A percentile compares a stretch with the other conserved stretches of the same genome.
phyloP scores from a whole-genome alignment of 2,329 filamentous ascomycete species.

The Aspergillus versicolor region DNA sequence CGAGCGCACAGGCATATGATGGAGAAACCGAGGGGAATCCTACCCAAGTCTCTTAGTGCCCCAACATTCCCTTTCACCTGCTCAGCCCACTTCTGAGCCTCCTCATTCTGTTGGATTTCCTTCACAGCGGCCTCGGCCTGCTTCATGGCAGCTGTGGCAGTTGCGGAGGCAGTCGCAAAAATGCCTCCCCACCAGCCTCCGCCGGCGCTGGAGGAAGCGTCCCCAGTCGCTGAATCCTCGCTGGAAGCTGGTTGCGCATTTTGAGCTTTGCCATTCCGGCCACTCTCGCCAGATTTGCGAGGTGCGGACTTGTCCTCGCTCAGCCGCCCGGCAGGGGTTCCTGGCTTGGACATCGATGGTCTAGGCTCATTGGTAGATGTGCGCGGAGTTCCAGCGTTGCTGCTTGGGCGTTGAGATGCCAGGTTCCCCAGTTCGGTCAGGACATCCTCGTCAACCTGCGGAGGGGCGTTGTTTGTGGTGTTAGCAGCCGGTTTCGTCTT shows the following conservation, averaged over 20 bases:
- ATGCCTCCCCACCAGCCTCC: constrained; percentile 89
- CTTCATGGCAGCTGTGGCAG: constrained; percentile 72
- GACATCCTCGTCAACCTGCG: constrained; percentile 65
- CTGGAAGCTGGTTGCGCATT: constrained; percentile 31
- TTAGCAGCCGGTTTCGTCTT: constrained; percentile 28
- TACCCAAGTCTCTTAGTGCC: constrained; percentile 73
- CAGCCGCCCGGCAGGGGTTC: constrained; percentile 49
- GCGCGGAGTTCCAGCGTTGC: constrained; percentile 81
- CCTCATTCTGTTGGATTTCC: constrained; percentile 93
- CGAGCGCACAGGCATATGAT: not conserved
- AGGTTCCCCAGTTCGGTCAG: constrained; percentile 85
- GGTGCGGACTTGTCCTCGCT: constrained; percentile 63
- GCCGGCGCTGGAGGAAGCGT: constrained; percentile 54
- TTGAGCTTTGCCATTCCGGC: constrained; percentile 68
- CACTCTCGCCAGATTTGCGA: constrained; percentile 77
- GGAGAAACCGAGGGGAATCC: constrained; percentile 20
- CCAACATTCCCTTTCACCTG: constrained; percentile 89
- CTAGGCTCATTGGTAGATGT: constrained; percentile 47
- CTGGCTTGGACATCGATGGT: constrained; percentile 57
- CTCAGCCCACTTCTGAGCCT: constrained; percentile 93
- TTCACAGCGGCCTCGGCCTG: constrained; percentile 91
- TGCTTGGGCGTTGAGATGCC: constrained; percentile 65
- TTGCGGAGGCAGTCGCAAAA: constrained; percentile 76
- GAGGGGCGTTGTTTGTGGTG: constrained; percentile 18
- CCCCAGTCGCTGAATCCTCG: constrained; percentile 40